These are phyloP conservation scores for Staphylotrichum tortipilum DNA, from an alignment of 495 filamentous ascomycete genomes.

Conservation along the genomic window DNA sequence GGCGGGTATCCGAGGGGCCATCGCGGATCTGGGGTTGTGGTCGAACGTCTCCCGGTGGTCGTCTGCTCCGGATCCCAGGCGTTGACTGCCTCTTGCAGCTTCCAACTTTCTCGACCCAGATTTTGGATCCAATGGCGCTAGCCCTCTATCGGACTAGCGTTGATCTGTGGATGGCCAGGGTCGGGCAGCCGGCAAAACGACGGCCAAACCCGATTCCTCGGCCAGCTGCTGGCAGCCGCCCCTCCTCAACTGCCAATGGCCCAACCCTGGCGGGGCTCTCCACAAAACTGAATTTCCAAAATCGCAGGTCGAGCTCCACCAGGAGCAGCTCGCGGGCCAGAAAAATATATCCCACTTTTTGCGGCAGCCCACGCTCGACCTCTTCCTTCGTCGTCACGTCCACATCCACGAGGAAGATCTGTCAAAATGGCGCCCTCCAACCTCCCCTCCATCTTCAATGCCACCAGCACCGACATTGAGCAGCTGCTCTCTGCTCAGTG, in stretches of 20 bases:
- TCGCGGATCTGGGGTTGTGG: slow-evolving; percentile 31
- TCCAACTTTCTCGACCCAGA: slow-evolving; percentile 25
- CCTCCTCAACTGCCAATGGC: slow-evolving; percentile 3
- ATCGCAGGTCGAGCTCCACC: slow-evolving; percentile 20
- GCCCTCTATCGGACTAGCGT: not conserved
- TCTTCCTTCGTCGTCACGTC: slow-evolving; percentile 40
- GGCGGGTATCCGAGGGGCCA: slow-evolving; percentile 67
- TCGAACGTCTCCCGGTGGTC: slow-evolving; percentile 10
- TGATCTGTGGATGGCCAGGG: not conserved
- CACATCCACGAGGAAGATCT: slow-evolving; percentile 39
- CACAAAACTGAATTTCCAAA: slow-evolving; percentile 32
- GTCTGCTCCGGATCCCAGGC: not conserved
- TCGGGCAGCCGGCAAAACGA: slow-evolving; percentile 6
- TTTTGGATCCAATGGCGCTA: slow-evolving; percentile 22
- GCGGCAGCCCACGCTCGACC: slow-evolving; percentile 40
- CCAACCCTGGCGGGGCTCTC: slow-evolving; percentile 34
- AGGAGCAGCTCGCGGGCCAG: slow-evolving; percentile 12
- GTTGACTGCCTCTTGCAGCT: slow-evolving; percentile 5
- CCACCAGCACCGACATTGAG: slow-evolving; percentile 79
- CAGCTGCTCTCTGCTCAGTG: slow-evolving; percentile 94
- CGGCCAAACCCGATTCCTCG: slow-evolving; percentile 9
- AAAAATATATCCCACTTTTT: slow-evolving; percentile 25
- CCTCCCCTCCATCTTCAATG: slow-evolving; percentile 76
- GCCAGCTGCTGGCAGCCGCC: slow-evolving; percentile 7
- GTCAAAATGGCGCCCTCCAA: slow-evolving; percentile 88